phyloP scores from a whole-genome alignment of 1,284 basidiomycete genomes.

The Fomitopsis pinicola region DNA sequence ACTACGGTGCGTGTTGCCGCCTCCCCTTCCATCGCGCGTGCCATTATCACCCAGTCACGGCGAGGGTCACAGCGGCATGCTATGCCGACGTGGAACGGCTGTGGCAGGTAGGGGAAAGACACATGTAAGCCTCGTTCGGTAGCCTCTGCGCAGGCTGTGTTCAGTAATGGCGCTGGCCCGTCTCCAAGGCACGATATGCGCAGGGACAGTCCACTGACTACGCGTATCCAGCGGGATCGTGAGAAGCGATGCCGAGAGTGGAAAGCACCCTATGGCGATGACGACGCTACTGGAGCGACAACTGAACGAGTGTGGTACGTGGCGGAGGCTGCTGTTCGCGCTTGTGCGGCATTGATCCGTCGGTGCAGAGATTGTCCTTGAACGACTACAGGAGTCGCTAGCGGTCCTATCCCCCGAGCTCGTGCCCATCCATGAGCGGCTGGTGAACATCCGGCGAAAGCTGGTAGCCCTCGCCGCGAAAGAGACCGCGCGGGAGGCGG shows the following conservation, averaged over 20 bases:
- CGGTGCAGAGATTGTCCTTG: slow-evolving; percentile 68
- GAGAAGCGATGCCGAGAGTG: slow-evolving; percentile 75
- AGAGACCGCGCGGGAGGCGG: slow-evolving; percentile 27
- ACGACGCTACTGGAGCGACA: slow-evolving; percentile 90
- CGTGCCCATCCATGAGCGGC: slow-evolving; percentile 83
- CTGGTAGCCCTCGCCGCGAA: slow-evolving; percentile 88
- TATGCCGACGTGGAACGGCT: neutral
- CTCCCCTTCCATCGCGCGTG: neutral
- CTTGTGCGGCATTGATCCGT: neutral
- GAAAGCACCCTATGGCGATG: slow-evolving; percentile 84
- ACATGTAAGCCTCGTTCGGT: neutral
- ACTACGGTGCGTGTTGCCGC: slow-evolving; percentile 43
- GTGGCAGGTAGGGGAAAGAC: slow-evolving; percentile 3
- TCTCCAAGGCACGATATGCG: neutral
- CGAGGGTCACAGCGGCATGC: neutral
- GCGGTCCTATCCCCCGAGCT: slow-evolving; percentile 85
- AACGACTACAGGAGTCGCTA: slow-evolving; percentile 76
- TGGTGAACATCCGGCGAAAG: slow-evolving; percentile 86
- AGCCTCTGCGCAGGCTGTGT: neutral
- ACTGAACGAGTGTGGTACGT: slow-evolving; percentile 87
- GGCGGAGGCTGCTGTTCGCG: neutral
- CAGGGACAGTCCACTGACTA: slow-evolving; percentile 3
- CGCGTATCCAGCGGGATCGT: slow-evolving; percentile 54
- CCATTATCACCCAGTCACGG: neutral
- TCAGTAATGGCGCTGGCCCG: neutral